Percentiles rank a stretch among this genome's conserved stretches.
Conservation (phyloP, 441 rosid species). For the Pelargonium fulgidum region DNA sequence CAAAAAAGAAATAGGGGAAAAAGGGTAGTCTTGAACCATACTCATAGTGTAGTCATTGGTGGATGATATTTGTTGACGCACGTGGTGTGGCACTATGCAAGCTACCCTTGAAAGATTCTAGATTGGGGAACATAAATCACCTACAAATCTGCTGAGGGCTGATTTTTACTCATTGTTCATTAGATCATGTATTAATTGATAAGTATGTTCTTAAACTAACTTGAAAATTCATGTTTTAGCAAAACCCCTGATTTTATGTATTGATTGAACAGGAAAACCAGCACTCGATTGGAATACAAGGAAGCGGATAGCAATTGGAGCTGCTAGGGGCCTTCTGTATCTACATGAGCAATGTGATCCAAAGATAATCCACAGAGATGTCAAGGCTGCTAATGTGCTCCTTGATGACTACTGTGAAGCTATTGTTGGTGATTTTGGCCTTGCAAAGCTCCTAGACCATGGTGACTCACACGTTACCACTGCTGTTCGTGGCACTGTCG, state of each 20-base stretch:
- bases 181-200: slow-evolving; percentile 6
- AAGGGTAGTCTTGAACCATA: background rate
- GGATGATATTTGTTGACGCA: background rate
- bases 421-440: slow-evolving; percentile 91
- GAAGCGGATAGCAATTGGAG: slow-evolving; percentile 73
- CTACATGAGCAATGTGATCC: slow-evolving; percentile 43
- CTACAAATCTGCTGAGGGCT: no score
- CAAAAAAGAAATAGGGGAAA: background rate
- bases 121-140: no score
- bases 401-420: slow-evolving; percentile 90
- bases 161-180: no score
- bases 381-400: slow-evolving; percentile 87
- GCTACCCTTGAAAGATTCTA: background rate
- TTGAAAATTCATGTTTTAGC: background rate
- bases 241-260: slow-evolving; percentile 14
- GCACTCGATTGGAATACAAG: slow-evolving; percentile 77
- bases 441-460: slow-evolving; percentile 84
- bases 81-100: background rate
- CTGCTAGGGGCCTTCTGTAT: slow-evolving; percentile 80
- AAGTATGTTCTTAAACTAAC: background rate
- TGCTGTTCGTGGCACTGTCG: slow-evolving; percentile 88
- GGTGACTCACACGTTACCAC: slow-evolving; percentile 81
- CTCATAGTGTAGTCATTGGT: background rate
- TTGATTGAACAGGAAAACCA: slow-evolving; percentile 47
- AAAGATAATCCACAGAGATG: slow-evolving; percentile 52